A percentile compares a stretch with the other conserved stretches of the same genome.
phyloP scores from a whole-genome alignment of 2,329 filamentous ascomycete genomes.

The Aspergillus sp. region DNA sequence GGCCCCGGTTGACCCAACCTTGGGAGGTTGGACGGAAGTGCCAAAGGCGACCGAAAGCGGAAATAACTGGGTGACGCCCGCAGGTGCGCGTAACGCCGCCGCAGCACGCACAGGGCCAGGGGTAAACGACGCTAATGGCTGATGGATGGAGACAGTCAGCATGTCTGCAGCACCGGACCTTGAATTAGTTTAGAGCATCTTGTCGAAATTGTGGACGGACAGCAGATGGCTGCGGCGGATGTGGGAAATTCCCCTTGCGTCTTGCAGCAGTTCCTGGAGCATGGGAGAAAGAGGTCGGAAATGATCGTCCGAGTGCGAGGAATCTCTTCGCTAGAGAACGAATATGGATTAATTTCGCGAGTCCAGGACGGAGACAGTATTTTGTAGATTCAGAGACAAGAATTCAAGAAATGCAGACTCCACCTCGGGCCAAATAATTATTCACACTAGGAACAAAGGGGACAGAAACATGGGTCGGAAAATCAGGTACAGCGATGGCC shows the following conservation, averaged over 20 bases:
- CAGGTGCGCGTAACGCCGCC: neutral
- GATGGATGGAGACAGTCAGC: neutral
- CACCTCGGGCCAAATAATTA: neutral
- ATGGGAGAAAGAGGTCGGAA: constrained; percentile 8
- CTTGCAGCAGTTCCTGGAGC: constrained; percentile 13
- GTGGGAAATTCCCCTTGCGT: constrained; percentile 24
- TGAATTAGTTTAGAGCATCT: neutral
- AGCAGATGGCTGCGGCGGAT: constrained; percentile 18
- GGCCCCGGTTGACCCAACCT: neutral
- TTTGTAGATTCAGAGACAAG: no score
- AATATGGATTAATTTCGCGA: neutral
- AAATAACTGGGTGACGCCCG: neutral
- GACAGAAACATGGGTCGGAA: neutral
- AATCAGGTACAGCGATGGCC: neutral
- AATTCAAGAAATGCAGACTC: no score
- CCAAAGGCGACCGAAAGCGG: neutral
- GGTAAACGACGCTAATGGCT: constrained; percentile 18
- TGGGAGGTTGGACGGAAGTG: neutral
- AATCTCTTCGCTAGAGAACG: neutral
- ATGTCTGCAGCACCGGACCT: neutral
- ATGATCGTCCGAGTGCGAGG: constrained; percentile 16
- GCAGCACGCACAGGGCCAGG: constrained; percentile 23
- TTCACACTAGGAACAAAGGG: neutral
- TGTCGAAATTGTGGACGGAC: constrained; percentile 13
- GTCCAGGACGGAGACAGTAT: neutral